Conservation (phyloP, 2,329 filamentous ascomycete genomes). For the Parastagonospora avenae region DNA sequence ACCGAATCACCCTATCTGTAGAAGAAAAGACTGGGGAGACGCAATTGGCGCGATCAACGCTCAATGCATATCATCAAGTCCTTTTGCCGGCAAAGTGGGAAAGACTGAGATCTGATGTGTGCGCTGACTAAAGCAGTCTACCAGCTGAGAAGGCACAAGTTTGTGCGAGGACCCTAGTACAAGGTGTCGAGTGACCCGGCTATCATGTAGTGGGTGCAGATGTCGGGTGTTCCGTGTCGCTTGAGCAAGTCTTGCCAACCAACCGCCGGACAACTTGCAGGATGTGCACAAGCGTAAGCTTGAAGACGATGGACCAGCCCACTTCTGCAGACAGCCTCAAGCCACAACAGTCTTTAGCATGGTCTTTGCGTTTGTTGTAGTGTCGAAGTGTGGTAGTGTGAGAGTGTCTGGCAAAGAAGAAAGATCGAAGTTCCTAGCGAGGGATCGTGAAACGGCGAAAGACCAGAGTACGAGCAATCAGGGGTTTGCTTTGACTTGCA, state of each 20-base stretch:
- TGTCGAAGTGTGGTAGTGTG: conserved; percentile 6
- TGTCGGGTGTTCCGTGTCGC: conserved; percentile 33
- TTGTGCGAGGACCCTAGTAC: conserved; percentile 29
- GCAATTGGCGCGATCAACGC: background rate
- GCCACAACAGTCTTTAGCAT: background rate
- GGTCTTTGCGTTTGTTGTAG: conserved; percentile 4
- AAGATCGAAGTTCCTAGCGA: conserved; percentile 19
- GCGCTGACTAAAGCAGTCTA: conserved; percentile 26
- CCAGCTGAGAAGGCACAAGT: conserved; percentile 34
- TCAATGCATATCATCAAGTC: conserved; percentile 34
- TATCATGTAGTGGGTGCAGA: conserved; percentile 25
- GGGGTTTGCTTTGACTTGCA: conserved; percentile 15
- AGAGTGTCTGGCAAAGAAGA: background rate
- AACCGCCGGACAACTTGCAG: conserved; percentile 17
- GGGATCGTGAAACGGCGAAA: conserved; percentile 15
- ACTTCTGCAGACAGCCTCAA: background rate
- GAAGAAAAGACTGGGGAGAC: background rate
- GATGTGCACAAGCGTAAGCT: conserved; percentile 16
- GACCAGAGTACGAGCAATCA: conserved; percentile 12
- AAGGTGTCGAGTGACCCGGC: conserved; percentile 24
- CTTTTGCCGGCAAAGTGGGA: conserved; percentile 16
- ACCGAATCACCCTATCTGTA: conserved; percentile 38
- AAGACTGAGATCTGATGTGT: conserved; percentile 6
- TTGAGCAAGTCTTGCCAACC: conserved; percentile 26
- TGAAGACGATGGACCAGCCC: conserved; percentile 1